Conservation (phyloP, 1,284 basidiomycete genomes). For the Leccinum holopus region DNA sequence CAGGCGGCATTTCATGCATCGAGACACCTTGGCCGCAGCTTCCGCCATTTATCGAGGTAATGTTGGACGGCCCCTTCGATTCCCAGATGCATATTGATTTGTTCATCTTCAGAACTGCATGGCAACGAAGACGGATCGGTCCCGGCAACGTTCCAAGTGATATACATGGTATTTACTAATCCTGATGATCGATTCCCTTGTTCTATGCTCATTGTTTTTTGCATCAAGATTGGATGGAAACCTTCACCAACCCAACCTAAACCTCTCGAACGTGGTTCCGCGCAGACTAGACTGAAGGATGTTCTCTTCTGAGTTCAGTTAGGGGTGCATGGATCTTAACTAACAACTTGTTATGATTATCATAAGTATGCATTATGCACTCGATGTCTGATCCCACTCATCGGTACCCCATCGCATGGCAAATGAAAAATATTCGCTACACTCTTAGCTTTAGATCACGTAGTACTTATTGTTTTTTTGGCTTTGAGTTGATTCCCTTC, state of each 20-base stretch:
- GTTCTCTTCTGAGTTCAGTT: conserved; percentile 48
- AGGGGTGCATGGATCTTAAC: not conserved
- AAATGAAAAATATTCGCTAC: not conserved
- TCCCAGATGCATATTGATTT: conserved; percentile 8
- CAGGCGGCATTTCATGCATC: conserved; percentile 69
- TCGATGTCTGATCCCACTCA: conserved; percentile 1
- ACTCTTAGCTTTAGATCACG: not conserved
- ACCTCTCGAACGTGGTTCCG: conserved; percentile 84
- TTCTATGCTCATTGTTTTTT: conserved; percentile 1
- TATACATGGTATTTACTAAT: conserved; percentile 74
- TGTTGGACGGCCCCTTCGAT: not conserved
- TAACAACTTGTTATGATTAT: not conserved
- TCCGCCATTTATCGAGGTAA: conserved; percentile 91
- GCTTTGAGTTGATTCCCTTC: not conserved
- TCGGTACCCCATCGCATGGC: not conserved
- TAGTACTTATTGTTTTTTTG: not conserved
- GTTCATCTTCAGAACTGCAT: conserved; percentile 65
- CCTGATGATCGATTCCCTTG: not conserved
- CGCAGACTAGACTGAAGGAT: conserved; percentile 79
- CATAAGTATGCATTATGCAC: not conserved
- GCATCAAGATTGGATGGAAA: conserved; percentile 94
- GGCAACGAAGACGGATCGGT: conserved; percentile 81
- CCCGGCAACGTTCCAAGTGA: conserved; percentile 95
- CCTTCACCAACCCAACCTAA: conserved; percentile 83
- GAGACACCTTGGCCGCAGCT: conserved; percentile 90